Evolutionary conservation across 192 early-diverging fungal species (phyloP), one percentile per base, ranked within the genome.

Genomic region (Coemansia sp.): DNA sequence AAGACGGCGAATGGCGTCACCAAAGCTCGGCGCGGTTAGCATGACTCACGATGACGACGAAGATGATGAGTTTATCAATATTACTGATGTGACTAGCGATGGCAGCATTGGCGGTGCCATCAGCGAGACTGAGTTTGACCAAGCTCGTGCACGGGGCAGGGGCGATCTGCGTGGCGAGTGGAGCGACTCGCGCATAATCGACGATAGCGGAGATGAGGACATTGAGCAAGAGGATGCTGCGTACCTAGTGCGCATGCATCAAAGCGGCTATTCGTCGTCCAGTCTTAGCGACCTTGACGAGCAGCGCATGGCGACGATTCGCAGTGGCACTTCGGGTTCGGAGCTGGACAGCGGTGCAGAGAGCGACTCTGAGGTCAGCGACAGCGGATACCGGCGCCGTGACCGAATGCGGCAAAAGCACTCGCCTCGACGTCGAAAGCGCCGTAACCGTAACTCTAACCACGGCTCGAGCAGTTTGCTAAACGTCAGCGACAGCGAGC

Each of bases 41-140:
- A 58, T 17, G 14, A 54, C 27, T n/a, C 35, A 54, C 2, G 65
- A 32, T 1, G 58, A 53, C 22, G 60, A 63, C 8, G 45, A 47
- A n/a, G 60, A 68, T n/a, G 66, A 74, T 25, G 77, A 80, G 68
- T 70, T 80, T 56, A 68, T 80, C 53, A 80, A 80, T 55, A 80
- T 80, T 62, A 80, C 77, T 3, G 77, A 80, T 35, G 65, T 74
- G 12, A 80, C 77, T 14, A 80, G 77, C 43, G 77, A 80, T 58
- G 39, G 63, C 10, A 65, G 61, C 41, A 37, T 43, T 5, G 65
- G 15, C 5, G 77, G 63, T 15, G 49, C 38, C 24, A 56, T 63
- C 7, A 80, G 77, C 60, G 77, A 80, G 27, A 74, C 77, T 2
- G 77, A 80, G 60, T 73, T 73, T 62, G 77, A 80, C 37, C 57